phyloP scores from a whole-genome alignment of 1,284 basidiomycete genomes.

The Xerocomus amazonicus region DNA sequence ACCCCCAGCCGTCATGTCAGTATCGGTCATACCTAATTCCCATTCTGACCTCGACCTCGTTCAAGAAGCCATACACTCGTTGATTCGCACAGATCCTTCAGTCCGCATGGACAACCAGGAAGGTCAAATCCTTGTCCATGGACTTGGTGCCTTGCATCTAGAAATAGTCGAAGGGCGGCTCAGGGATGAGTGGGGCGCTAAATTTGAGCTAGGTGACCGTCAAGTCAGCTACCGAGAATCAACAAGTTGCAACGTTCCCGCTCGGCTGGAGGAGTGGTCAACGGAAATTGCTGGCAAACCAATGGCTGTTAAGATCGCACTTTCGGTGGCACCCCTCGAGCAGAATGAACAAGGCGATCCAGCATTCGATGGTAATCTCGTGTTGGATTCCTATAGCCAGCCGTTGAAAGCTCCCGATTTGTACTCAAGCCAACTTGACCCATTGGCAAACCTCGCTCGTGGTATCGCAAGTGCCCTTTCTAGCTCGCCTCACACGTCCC shows the following conservation, averaged over 20 bases:
- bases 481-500: slow-evolving; percentile 70
- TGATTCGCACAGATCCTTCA: slow-evolving; percentile 85
- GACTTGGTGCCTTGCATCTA: slow-evolving; percentile 81
- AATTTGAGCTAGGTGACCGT: slow-evolving; percentile 74
- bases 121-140: slow-evolving; percentile 80
- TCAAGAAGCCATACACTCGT: slow-evolving; percentile 66
- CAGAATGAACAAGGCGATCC: slow-evolving; percentile 59
- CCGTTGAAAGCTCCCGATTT: slow-evolving; percentile 54
- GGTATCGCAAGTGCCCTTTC: slow-evolving; percentile 69
- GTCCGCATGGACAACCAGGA: slow-evolving; percentile 75
- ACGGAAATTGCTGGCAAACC: slow-evolving; percentile 58
- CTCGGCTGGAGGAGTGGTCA: slow-evolving; percentile 46
- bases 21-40: slow-evolving; percentile 77
- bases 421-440: slow-evolving; percentile 41
- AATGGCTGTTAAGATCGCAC: slow-evolving; percentile 43
- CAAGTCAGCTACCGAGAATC: slow-evolving; percentile 81
- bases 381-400: slow-evolving; percentile 50
- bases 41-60: slow-evolving; percentile 77
- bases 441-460: slow-evolving; percentile 51
- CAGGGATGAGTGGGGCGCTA: slow-evolving; percentile 74
- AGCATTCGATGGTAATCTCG: slow-evolving; percentile 71
- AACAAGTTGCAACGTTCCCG: slow-evolving; percentile 40
- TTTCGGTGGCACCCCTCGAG: slow-evolving; percentile 52
- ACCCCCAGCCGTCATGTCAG: slow-evolving; percentile 75
- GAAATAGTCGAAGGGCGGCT: slow-evolving; percentile 83